These are phyloP conservation scores for Cercis canadensis DNA, from an alignment of 306 rosid species.

Conservation along the genomic window DNA sequence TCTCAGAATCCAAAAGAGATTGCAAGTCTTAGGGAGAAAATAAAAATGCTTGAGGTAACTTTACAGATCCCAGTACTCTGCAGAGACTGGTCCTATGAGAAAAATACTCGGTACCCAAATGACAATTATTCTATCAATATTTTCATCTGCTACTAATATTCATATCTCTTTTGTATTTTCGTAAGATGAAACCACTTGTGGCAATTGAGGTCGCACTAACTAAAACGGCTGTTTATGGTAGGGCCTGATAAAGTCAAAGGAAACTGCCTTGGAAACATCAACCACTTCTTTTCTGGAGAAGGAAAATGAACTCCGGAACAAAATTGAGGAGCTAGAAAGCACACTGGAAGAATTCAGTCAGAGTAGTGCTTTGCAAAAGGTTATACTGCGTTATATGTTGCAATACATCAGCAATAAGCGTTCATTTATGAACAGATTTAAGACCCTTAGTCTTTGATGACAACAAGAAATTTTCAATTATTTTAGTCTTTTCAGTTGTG, in stretches of 20 bases:
- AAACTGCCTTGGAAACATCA: constrained; percentile 70
- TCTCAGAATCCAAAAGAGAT: constrained; percentile 66
- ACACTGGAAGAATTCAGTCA: constrained; percentile 65
- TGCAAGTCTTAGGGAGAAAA: constrained; percentile 69
- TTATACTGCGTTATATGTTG: constrained; percentile 22
- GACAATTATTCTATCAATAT: constrained; percentile 20
- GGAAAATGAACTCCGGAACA: constrained; percentile 76
- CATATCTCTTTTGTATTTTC: constrained; percentile 18
- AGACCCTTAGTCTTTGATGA: constrained; percentile 24
- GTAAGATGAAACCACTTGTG: constrained; percentile 16
- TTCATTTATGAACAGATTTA: not conserved
- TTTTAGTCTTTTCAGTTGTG: no score
- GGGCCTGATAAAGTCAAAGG: constrained; percentile 71
- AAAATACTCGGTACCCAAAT: constrained; percentile 32
- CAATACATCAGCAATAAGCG: constrained; percentile 4
- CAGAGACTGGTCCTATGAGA: constrained; percentile 12
- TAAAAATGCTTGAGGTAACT: constrained; percentile 85
- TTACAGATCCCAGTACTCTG: constrained; percentile 17
- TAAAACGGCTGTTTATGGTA: constrained; percentile 38
- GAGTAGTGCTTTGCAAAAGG: constrained; percentile 60
- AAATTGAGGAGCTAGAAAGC: constrained; percentile 72
- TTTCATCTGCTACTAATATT: constrained; percentile 12
- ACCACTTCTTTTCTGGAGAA: constrained; percentile 60
- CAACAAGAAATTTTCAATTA: constrained; percentile 20
- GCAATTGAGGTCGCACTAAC: constrained; percentile 17